Conservation (phyloP, 176 grass and related monocot species). For the Leersia perrieri region DNA sequence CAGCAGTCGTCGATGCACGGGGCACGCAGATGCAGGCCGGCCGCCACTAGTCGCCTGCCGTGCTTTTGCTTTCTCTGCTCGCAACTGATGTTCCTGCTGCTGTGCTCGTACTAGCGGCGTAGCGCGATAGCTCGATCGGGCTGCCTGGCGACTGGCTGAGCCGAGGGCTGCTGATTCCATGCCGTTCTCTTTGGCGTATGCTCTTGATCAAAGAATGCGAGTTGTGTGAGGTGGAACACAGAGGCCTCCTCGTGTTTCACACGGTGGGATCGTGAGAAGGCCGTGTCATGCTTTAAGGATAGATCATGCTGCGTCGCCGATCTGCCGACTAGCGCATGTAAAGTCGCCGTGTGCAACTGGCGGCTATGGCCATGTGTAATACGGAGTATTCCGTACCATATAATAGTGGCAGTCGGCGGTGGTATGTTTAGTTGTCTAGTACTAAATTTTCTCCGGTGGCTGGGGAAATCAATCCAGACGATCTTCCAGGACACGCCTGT, state of each 20-base stretch:
- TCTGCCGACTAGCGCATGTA: not conserved
- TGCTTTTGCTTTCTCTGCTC: not conserved
- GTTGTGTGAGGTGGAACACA: not conserved
- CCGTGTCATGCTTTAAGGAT: not conserved
- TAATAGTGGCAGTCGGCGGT: not conserved
- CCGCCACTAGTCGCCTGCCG: constrained; percentile 21
- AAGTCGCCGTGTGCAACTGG: not conserved
- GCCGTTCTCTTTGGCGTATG: not conserved
- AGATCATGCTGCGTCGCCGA: not conserved
- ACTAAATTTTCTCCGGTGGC: not conserved
- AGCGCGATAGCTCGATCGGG: not conserved
- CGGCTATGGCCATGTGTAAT: not conserved
- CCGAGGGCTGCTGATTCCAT: constrained; percentile 3
- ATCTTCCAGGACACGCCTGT: not conserved
- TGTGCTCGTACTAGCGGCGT: not conserved
- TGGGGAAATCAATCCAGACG: not conserved
- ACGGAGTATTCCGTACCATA: not conserved
- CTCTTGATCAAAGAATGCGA: not conserved
- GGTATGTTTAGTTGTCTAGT: too few species aligned
- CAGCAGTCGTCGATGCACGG: constrained; percentile 14
- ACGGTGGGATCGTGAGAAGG: not conserved
- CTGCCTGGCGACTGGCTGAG: not conserved
- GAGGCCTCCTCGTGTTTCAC: not conserved
- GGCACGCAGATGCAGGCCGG: constrained; percentile 44
- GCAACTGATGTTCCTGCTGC: not conserved